Evolutionary conservation across 306 rosid species (phyloP).

Genomic region (Citrullus amarus): DNA sequence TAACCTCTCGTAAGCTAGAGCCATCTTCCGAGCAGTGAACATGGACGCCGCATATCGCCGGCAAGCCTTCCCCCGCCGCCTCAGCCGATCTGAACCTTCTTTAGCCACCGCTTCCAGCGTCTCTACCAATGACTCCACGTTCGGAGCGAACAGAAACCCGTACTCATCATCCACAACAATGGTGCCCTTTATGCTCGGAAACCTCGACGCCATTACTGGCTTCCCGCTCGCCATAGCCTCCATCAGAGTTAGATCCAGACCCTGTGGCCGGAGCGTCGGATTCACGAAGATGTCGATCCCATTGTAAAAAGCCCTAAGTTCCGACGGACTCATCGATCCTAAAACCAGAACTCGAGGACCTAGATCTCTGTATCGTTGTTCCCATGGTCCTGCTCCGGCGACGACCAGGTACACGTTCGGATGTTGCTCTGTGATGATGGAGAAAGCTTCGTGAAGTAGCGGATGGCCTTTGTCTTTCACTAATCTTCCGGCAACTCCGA

Average conservation of each 20-base stretch:
- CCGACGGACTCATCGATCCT: slow-evolving; percentile 70
- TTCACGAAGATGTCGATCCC: slow-evolving; percentile 74
- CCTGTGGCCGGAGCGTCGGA: slow-evolving; percentile 89
- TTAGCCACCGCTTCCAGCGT: slow-evolving; percentile 44
- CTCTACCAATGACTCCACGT: slow-evolving; percentile 61
- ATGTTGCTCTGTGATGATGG: slow-evolving; percentile 33
- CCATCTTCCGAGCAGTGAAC: slow-evolving; percentile 86
- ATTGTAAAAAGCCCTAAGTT: slow-evolving; percentile 58
- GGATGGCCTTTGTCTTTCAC: slow-evolving; percentile 96
- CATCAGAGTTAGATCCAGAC: slow-evolving; percentile 86
- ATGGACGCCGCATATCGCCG: slow-evolving; percentile 53
- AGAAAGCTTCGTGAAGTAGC: slow-evolving; percentile 68
- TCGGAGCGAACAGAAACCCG: slow-evolving; percentile 84
- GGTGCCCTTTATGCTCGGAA: slow-evolving; percentile 84
- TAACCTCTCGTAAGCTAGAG: slow-evolving; percentile 75
- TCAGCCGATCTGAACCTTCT: slow-evolving; percentile 56
- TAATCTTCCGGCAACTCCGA: slow-evolving; percentile 91
- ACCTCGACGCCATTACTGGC: slow-evolving; percentile 76
- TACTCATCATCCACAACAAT: slow-evolving; percentile 65
- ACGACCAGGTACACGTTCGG: slow-evolving; percentile 52
- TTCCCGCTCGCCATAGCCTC: slow-evolving; percentile 94
- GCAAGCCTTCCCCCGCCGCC: slow-evolving; percentile 61
- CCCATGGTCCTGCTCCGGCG: slow-evolving; percentile 98
- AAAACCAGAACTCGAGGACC: slow-evolving; percentile 63
- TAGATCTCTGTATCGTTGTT: slow-evolving; percentile 50